Conservation (phyloP, 257 asterid species). For the Petunia axillaris region DNA sequence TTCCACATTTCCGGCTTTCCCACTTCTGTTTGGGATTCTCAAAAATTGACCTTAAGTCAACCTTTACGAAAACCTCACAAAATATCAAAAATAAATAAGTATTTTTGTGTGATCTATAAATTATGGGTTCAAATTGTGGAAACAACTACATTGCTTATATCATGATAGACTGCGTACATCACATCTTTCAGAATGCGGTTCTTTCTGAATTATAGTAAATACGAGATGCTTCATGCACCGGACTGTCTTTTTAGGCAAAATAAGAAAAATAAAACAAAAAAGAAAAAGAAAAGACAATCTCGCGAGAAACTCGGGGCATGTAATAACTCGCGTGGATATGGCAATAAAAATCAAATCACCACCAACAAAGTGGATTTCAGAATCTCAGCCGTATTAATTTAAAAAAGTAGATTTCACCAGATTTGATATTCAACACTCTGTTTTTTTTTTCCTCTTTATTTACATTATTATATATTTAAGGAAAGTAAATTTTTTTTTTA, state of each 20-base stretch:
- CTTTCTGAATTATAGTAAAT: too few species aligned
- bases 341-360: conserved; percentile 45
- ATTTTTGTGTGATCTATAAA: too few species aligned
- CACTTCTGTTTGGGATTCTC: conserved; percentile 25
- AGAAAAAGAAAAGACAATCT: conserved; percentile 27
- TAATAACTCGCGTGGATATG: conserved; percentile 45
- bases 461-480: conserved; percentile 25
- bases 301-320: conserved; percentile 36
- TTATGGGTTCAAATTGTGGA: too few species aligned
- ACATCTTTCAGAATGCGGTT: too few species aligned
- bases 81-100: neutral
- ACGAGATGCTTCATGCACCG: too few species aligned
- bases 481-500: conserved; percentile 5
- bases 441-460: conserved; percentile 28
- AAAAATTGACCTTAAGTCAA: conserved; percentile 20
- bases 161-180: too few species aligned
- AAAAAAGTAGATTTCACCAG: conserved; percentile 63
- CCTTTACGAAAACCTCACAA: neutral
- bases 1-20: neutral
- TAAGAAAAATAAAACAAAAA: neutral
- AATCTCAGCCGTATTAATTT: conserved; percentile 59
- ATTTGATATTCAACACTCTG: conserved; percentile 53
- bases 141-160: too few species aligned
- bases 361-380: conserved; percentile 59
- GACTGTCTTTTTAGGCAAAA: too few species aligned